Percentiles rank a stretch among this genome's conserved stretches.
Conservation (phyloP, 495 filamentous ascomycete species). For the Lichina pygmaea region DNA sequence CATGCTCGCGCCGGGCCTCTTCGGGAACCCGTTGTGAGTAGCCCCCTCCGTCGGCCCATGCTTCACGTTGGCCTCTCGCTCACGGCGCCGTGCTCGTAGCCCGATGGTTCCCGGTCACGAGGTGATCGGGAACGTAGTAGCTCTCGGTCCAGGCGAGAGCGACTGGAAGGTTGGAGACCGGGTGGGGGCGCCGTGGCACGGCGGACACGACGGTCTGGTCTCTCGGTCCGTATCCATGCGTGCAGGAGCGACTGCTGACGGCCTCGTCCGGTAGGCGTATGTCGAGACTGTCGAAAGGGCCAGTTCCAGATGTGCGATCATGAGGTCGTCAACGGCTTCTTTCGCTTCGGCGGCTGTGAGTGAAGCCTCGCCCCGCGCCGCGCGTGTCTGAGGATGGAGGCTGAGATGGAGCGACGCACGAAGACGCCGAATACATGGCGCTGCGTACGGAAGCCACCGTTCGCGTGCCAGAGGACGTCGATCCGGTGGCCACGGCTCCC, state of each 20-base stretch:
- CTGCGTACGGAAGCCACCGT: conserved; percentile 36
- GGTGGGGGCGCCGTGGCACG: conserved; percentile 16
- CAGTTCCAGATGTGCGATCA: conserved; percentile 19
- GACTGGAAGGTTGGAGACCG: conserved; percentile 15
- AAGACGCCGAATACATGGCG: conserved; percentile 33
- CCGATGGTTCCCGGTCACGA: conserved; percentile 14
- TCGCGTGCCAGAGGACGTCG: conserved; percentile 25
- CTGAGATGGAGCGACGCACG: not conserved
- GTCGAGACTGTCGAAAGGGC: conserved; percentile 15
- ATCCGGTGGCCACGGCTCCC: conserved; percentile 33
- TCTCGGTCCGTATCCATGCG: not conserved
- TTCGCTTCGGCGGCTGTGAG: conserved; percentile 17
- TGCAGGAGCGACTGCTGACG: not conserved
- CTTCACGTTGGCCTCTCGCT: too few relatives aligned
- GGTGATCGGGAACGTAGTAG: conserved; percentile 13
- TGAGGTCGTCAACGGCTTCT: conserved; percentile 13
- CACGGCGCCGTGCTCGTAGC: not conserved
- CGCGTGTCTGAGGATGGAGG: not conserved
- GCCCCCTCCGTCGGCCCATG: not conserved
- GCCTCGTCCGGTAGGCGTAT: conserved; percentile 7
- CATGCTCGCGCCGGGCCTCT: conserved; percentile 8
- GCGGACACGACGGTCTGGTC: conserved; percentile 15
- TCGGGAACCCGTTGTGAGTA: conserved; percentile 8
- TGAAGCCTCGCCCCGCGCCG: not conserved
- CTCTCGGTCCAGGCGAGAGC: conserved; percentile 12